These are phyloP conservation scores for Suhomyces panamericanus DNA, from an alignment of 1,139 yeast genomes.

Conservation along the genomic window DNA sequence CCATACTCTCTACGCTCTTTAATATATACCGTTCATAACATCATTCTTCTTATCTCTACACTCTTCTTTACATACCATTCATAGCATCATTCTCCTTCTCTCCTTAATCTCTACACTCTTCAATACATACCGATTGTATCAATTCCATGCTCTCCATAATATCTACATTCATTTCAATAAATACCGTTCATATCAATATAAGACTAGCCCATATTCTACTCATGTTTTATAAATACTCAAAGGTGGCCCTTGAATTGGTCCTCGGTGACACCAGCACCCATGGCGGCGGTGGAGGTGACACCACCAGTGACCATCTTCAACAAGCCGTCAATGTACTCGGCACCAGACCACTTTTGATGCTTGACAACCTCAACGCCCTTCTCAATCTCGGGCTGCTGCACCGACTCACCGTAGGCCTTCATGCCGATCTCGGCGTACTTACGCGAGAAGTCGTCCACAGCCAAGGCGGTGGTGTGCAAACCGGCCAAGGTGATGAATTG, in stretches of 20 bases:
- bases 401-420: slow-evolving; percentile 90
- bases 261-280: slow-evolving; percentile 99
- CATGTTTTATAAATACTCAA: background rate
- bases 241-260: slow-evolving; percentile 68
- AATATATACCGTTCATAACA: no score
- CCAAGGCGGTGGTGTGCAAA: slow-evolving; percentile 92
- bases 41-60: no score
- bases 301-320: slow-evolving; percentile 94
- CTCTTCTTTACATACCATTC: no score
- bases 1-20: no score
- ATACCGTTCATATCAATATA: background rate
- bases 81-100: no score
- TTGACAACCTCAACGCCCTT: slow-evolving; percentile 92
- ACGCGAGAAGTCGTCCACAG: slow-evolving; percentile 81
- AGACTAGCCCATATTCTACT: background rate
- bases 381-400: slow-evolving; percentile 88
- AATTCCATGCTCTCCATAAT: no score
- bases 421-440: slow-evolving; percentile 81
- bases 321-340: slow-evolving; percentile 91
- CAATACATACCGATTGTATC: no score
- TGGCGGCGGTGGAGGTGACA: slow-evolving; percentile 92
- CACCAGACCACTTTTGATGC: slow-evolving; percentile 99
- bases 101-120: no score
- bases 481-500: slow-evolving; percentile 98
- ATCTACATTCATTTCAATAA: no score